Evolutionary conservation across 176 grass and related monocot species (phyloP), one percentile per base, ranked within the genome.

Genomic region (Lolium rigidum): DNA sequence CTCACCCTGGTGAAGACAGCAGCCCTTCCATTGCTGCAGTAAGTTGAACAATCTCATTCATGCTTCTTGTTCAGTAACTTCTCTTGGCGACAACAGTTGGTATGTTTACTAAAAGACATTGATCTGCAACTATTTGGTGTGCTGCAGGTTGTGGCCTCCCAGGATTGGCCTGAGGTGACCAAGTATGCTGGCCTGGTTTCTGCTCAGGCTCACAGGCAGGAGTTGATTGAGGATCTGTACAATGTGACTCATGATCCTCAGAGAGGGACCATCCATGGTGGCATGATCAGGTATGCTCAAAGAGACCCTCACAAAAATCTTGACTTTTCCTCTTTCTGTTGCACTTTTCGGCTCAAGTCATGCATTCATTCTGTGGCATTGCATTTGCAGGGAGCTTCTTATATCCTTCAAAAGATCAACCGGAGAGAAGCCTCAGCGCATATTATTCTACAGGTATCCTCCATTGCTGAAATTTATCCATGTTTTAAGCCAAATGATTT

Each of bases 141-240:
- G 46, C 51, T 90, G 80, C 58, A 98, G 96, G 96, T 98, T 81
- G 96, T 98, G 57, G 93, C 96, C 3, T 95, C 96, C 67, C 96
- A 94, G 39, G 96, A 98, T 88, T 98, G 96, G 93, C 96, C 96
- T 10, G 96, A 98, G 87, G 87, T 98, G 31, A 98, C 96, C 58
- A 98, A 95, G 77, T 98, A 98, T 86, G 93, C 96, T 28, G 93
- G 96, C 52, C 89, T 98, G 72, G 95, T 98, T 61, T 95, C 90
- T 82, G 95, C 95, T 48, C 95, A 98, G 47, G 66, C 91, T 37
- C 95, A 98, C 67, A 89, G 95, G 64, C 93, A 98, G 39, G 93
- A 98, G 38, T 48, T 94, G 44, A 98, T 98, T 78, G 89, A 95
- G 82, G 95, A 98, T 94, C 69, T 98, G 11, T 98, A 90, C 76